A percentile compares a stretch with the other conserved stretches of the same genome.
Conservation (phyloP, 345 rosid genomes). For the thale cress (Arabidopsis thaliana) region TAIR10.1 NC_003075.7:11603501-11604000, state of each 20-base stretch:
- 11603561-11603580: too few species aligned
- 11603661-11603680: not conserved
- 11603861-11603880: slow-evolving; percentile 70
- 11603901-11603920: slow-evolving; percentile 79
- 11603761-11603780: slow-evolving; percentile 80
- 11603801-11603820: slow-evolving; percentile 62
- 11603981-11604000: slow-evolving; percentile 74
- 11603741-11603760: slow-evolving; percentile 40
- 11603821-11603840: slow-evolving; percentile 56
- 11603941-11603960: not conserved
- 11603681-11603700: not conserved
- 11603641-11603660: not conserved
- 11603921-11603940: slow-evolving; percentile 53
- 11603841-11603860: slow-evolving; percentile 70
- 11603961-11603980: slow-evolving; percentile 67
- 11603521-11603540: slow-evolving; percentile 48
- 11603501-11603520: slow-evolving; percentile 55
- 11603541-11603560: not conserved
- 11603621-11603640: not conserved
- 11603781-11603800: slow-evolving; percentile 55
- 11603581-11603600: too few species aligned
- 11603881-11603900: slow-evolving; percentile 52
- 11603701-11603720: not conserved
- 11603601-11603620: too few species aligned
- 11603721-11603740: not conserved